Evolutionary conservation across 2,329 filamentous ascomycete species (phyloP).

Genomic region (Botrytis pseudocinerea): DNA sequence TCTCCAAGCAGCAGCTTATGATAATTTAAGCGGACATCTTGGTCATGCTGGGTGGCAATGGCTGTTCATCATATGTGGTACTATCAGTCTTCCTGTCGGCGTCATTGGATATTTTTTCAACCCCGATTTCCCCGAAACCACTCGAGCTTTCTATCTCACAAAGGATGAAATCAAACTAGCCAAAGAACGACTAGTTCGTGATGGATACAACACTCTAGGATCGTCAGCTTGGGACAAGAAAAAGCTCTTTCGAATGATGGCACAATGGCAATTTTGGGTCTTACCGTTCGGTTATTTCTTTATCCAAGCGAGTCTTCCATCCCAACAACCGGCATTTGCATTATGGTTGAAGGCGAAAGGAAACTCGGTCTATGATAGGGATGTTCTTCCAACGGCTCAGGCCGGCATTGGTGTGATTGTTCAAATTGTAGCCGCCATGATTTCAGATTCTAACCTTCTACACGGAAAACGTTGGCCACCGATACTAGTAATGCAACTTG

Average conservation of each 20-base stretch:
- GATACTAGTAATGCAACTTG: conserved; percentile 33
- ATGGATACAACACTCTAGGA: conserved; percentile 33
- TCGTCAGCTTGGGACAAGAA: conserved; percentile 31
- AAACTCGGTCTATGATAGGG: conserved; percentile 29
- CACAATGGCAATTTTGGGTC: conserved; percentile 36
- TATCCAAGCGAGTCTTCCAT: conserved; percentile 30
- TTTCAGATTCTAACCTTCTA: conserved; percentile 34
- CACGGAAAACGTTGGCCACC: conserved; percentile 34
- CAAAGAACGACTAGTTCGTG: conserved; percentile 26
- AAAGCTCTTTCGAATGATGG: conserved; percentile 35
- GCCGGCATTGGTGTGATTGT: conserved; percentile 29
- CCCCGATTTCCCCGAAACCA: conserved; percentile 46
- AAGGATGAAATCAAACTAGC: conserved; percentile 27
- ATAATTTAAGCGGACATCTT: conserved; percentile 42
- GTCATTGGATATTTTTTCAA: conserved; percentile 52
- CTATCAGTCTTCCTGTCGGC: conserved; percentile 56
- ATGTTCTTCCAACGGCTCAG: conserved; percentile 34
- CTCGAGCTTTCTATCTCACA: conserved; percentile 44
- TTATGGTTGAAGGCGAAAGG: conserved; percentile 32
- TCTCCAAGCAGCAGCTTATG: conserved; percentile 46
- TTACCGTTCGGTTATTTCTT: conserved; percentile 35
- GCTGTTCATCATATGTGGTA: conserved; percentile 52
- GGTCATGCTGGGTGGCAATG: conserved; percentile 48
- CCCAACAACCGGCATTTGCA: conserved; percentile 31
- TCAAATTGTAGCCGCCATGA: conserved; percentile 33